Conservation (phyloP, 345 rosid genomes). For the Ceriops zippeliana region DNA sequence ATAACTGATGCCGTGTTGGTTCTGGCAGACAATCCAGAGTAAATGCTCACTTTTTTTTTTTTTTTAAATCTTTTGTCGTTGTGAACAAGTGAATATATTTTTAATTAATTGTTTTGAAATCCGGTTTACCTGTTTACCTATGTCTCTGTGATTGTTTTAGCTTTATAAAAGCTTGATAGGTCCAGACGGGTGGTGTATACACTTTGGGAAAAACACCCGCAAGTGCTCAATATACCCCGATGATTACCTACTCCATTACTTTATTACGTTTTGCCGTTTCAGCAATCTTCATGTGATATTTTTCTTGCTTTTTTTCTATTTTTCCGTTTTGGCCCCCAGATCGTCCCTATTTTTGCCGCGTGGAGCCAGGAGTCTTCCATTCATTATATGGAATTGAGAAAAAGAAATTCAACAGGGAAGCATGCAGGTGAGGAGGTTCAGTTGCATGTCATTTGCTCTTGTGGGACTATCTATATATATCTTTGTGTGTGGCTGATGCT, state of each 20-base stretch:
- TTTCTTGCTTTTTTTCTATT: neutral
- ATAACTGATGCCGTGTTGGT: too few species aligned
- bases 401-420: constrained; percentile 71
- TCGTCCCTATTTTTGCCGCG: constrained; percentile 86
- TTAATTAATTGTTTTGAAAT: too few species aligned
- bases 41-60: too few species aligned
- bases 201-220: constrained; percentile 71
- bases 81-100: too few species aligned
- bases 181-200: constrained; percentile 79
- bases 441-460: neutral
- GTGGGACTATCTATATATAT: neutral
- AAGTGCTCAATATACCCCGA: constrained; percentile 81
- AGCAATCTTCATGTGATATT: neutral
- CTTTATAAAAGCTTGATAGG: constrained; percentile 64
- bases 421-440: constrained; percentile 42
- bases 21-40: too few species aligned
- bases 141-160: constrained; percentile 25
- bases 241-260: constrained; percentile 1
- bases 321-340: constrained; percentile 30
- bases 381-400: constrained; percentile 49
- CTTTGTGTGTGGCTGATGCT: neutral
- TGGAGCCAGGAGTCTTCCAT: constrained; percentile 54
- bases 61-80: too few species aligned
- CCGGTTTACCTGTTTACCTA: too few species aligned
- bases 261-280: neutral